Percentiles rank a stretch among this genome's conserved stretches.
Conservation (phyloP, 2,329 filamentous ascomycete species). For the Fonsecaea pedrosoi region DNA sequence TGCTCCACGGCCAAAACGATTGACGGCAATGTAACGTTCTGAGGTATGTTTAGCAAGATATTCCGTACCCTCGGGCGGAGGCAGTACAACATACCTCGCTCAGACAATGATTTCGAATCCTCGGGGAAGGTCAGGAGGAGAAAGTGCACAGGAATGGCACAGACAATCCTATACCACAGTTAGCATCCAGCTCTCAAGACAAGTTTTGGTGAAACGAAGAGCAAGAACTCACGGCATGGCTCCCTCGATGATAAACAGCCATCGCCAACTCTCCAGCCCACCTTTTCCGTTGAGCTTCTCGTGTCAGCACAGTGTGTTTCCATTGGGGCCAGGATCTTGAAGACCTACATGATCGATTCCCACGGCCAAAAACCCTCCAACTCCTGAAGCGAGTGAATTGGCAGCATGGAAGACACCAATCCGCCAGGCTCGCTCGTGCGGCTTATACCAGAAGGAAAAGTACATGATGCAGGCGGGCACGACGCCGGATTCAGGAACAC, state of each 20-base stretch:
- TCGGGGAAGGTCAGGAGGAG: constrained; percentile 40
- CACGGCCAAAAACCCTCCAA: not conserved
- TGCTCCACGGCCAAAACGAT: constrained; percentile 37
- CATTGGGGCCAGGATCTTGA: constrained; percentile 21
- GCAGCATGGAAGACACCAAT: constrained; percentile 40
- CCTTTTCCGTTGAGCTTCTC: constrained; percentile 43
- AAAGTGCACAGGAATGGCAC: constrained; percentile 35
- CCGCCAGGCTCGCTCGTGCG: constrained; percentile 38
- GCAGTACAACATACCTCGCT: constrained; percentile 27
- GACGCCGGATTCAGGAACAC: constrained; percentile 39
- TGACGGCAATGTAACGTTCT: constrained; percentile 39
- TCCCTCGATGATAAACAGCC: constrained; percentile 38
- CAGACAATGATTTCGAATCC: constrained; percentile 33
- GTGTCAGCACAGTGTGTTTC: constrained; percentile 20
- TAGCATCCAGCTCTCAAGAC: not conserved
- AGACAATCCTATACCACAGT: constrained; percentile 22
- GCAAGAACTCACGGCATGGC: constrained; percentile 4
- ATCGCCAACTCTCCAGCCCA: constrained; percentile 35
- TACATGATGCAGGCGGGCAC: constrained; percentile 41
- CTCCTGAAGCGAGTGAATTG: constrained; percentile 34
- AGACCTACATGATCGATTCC: constrained; percentile 18
- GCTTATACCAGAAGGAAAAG: constrained; percentile 42
- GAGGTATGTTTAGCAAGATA: not conserved
- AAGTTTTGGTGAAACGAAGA: not conserved
- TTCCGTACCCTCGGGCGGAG: too few relatives aligned